Conservation (phyloP, 768 basidiomycete species). For the Suillus weaverae region DNA sequence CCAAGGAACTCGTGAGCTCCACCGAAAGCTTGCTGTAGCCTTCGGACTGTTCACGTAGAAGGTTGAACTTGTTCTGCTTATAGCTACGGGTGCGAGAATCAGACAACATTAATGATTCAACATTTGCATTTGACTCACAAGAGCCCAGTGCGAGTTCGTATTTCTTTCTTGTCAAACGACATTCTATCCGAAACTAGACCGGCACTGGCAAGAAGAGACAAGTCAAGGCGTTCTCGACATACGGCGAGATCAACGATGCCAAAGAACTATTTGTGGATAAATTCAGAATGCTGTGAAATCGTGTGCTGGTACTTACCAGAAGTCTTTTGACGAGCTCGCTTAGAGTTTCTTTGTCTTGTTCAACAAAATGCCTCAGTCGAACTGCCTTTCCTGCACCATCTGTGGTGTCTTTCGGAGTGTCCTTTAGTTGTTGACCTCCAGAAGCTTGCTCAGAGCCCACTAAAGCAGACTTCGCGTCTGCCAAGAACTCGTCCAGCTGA, state of each 20-base stretch:
- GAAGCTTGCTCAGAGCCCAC: constrained; percentile 28
- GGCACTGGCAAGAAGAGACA: constrained; percentile 57
- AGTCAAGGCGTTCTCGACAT: constrained; percentile 77
- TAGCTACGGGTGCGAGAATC: constrained; percentile 53
- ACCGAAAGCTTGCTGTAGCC: constrained; percentile 92
- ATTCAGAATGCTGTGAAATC: constrained; percentile 3
- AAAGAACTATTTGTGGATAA: constrained; percentile 42
- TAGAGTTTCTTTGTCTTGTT: constrained; percentile 64
- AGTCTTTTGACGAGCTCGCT: constrained; percentile 59
- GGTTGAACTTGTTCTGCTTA: constrained; percentile 98
- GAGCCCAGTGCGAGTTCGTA: constrained; percentile 74
- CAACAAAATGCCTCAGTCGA: constrained; percentile 51
- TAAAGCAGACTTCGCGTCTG: constrained; percentile 50
- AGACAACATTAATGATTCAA: constrained; percentile 4
- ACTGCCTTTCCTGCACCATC: constrained; percentile 33
- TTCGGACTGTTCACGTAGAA: constrained; percentile 95
- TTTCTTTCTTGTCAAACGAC: constrained; percentile 74
- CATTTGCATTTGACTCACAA: constrained; percentile 56
- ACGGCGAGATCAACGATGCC: constrained; percentile 57
- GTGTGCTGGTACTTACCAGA: constrained; percentile 41
- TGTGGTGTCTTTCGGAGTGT: constrained; percentile 9
- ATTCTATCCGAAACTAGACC: constrained; percentile 70
- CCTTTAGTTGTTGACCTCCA: constrained; percentile 32
- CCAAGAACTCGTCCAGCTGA: constrained; percentile 68
- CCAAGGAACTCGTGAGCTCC: constrained; percentile 77